Percentiles rank a stretch among this genome's conserved stretches.
Evolutionary conservation across 306 rosid species (phyloP).

Genomic region (Echinosophora koreensis): DNA sequence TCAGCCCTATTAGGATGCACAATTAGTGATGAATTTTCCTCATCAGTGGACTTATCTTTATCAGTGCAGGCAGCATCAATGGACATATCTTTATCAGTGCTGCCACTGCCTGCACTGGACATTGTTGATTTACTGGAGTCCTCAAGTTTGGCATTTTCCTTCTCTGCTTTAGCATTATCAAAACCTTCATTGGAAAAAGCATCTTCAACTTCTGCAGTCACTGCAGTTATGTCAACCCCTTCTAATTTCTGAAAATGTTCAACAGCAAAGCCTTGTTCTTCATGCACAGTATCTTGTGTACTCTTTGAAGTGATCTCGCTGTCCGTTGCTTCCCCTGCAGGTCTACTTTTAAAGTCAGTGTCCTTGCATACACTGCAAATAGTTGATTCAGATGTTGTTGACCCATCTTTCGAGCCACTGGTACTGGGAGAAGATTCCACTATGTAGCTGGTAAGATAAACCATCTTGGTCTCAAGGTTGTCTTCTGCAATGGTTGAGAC

Average conservation of each 20-base stretch:
- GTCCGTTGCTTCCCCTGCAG: slow-evolving; percentile 51
- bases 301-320: slow-evolving; percentile 52
- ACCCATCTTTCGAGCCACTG: slow-evolving; percentile 71
- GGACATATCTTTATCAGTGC: slow-evolving; percentile 55
- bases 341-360: slow-evolving; percentile 49
- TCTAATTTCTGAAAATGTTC: slow-evolving; percentile 50
- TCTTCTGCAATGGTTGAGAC: slow-evolving; percentile 63
- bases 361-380: slow-evolving; percentile 67
- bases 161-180: slow-evolving; percentile 44
- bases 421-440: slow-evolving; percentile 60
- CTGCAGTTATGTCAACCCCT: slow-evolving; percentile 50
- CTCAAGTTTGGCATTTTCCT: slow-evolving; percentile 48
- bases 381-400: slow-evolving; percentile 67
- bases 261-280: slow-evolving; percentile 50
- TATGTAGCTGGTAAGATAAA: slow-evolving; percentile 63
- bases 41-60: slow-evolving; percentile 55
- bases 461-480: slow-evolving; percentile 77
- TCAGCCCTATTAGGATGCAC: slow-evolving; percentile 28
- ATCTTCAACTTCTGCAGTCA: slow-evolving; percentile 51
- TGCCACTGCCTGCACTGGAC: slow-evolving; percentile 45
- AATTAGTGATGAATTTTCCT: slow-evolving; percentile 52
- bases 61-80: slow-evolving; percentile 26
- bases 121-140: slow-evolving; percentile 48
- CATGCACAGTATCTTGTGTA: slow-evolving; percentile 48
- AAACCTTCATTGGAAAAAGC: slow-evolving; percentile 33